phyloP scores from a whole-genome alignment of 805 yeast species.

The Zygotorulaspora chibaensis region DNA sequence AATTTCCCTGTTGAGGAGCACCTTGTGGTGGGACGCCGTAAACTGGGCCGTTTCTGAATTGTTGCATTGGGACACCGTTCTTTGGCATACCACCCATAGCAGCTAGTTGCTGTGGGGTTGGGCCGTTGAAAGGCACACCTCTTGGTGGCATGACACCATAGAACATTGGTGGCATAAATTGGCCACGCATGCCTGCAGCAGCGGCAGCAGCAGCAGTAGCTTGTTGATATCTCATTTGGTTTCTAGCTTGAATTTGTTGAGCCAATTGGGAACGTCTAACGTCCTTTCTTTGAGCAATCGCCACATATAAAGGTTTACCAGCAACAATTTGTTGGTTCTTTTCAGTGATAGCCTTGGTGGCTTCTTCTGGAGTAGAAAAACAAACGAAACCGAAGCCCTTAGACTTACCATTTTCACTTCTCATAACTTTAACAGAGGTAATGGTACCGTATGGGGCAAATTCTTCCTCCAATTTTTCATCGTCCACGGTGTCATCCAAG shows the following conservation, averaged over 20 bases:
- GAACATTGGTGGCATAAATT: slow-evolving; percentile 40
- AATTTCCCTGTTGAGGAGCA: slow-evolving; percentile 56
- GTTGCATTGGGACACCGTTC: slow-evolving; percentile 55
- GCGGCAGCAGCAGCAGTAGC: slow-evolving; percentile 56
- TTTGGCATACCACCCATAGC: slow-evolving; percentile 60
- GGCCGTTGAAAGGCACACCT: slow-evolving; percentile 75
- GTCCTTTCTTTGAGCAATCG: slow-evolving; percentile 97
- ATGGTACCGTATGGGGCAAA: slow-evolving; percentile 90
- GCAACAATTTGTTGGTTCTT: slow-evolving; percentile 96
- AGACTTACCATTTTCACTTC: slow-evolving; percentile 89
- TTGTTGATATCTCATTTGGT: slow-evolving; percentile 97
- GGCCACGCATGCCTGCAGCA: slow-evolving; percentile 39
- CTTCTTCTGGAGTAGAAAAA: slow-evolving; percentile 97
- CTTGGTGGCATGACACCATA: slow-evolving; percentile 67
- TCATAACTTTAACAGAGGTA: slow-evolving; percentile 95
- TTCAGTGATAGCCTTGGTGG: slow-evolving; percentile 95
- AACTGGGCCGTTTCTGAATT: slow-evolving; percentile 70
- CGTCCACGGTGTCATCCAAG: slow-evolving; percentile 89
- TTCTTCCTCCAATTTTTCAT: slow-evolving; percentile 86
- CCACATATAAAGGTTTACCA: slow-evolving; percentile 96
- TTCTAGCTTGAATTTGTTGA: slow-evolving; percentile 97
- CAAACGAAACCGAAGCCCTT: slow-evolving; percentile 99
- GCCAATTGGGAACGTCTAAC: slow-evolving; percentile 95
- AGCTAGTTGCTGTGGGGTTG: slow-evolving; percentile 75
- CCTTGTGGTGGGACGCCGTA: slow-evolving; percentile 81